Evolutionary conservation across 768 basidiomycete genomes (phyloP), one percentile per base, ranked within the genome.

Genomic region (Hortiboletus campestris): DNA sequence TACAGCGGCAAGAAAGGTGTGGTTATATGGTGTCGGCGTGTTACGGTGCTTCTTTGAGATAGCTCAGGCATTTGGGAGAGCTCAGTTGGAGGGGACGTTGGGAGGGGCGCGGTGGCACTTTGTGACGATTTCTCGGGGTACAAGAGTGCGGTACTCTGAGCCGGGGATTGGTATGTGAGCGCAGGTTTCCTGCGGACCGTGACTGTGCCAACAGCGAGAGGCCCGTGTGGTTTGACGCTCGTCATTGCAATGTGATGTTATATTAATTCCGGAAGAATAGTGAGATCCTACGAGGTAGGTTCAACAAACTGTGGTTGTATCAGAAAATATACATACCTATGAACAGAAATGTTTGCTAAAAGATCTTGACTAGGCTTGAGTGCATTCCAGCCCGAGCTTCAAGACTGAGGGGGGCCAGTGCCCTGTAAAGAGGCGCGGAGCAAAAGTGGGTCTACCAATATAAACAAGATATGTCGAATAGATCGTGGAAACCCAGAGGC

Each of bases 1-100:
- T 88, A 88, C 43, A 89, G 70, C 20, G 87, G 85, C 38, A 88
- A 75, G 28, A 78, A 74, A 6, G 80, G 75, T 6, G 78, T 74
- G 9, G 60, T 64, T 60, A 73, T 70, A 50, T 69, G 63, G 22
- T 44, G 57, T 36, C 40, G 60, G 28, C 47, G 58, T 5, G 52
- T 34, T 19, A 47, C 59, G 36, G 64, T 55, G 19, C 64, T 58
- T 29, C 50, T 60, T 46, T 50, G 53, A 35, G 60, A 52, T 17
- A 46, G 46, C 53, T 62, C 61, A 38, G 61, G 44, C 22, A 57
- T 51, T 17, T 46, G 51, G 12, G 55, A 52, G 22, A 49, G 51
- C 16, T 22, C 50, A 55, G 60, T 53, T 32, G 59, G 57, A 41
- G 63, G 61, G 46, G 59, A 54, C 17, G 38, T 19, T 12, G 57